These are phyloP conservation scores for Lachancea quebecensis DNA, from an alignment of 805 yeast genomes.

Conservation along the genomic window DNA sequence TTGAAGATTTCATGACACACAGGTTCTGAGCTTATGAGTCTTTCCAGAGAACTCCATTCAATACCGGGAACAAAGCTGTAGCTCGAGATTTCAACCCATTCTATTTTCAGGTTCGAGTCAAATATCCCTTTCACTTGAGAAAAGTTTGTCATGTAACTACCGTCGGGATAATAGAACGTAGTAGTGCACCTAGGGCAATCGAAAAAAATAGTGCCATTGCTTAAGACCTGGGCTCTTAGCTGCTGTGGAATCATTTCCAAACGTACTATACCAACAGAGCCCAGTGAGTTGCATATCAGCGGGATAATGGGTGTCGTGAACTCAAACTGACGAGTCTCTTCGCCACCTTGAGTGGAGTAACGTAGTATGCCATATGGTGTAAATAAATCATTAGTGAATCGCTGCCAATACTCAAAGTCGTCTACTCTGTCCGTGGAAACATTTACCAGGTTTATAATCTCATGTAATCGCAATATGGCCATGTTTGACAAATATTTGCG, in stretches of 20 bases:
- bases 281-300: constrained; percentile 45
- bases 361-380: constrained; percentile 44
- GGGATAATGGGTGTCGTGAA: constrained; percentile 62
- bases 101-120: constrained; percentile 57
- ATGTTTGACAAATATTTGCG: constrained; percentile 40
- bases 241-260: constrained; percentile 46
- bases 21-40: constrained; percentile 29
- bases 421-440: constrained; percentile 37
- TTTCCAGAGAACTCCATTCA: constrained; percentile 41
- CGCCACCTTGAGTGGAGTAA: constrained; percentile 39
- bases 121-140: constrained; percentile 59
- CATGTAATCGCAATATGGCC: constrained; percentile 45
- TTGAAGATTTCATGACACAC: constrained; percentile 15
- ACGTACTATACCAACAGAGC: constrained; percentile 43
- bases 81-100: constrained; percentile 60
- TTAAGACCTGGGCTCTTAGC: constrained; percentile 45
- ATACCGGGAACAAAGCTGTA: constrained; percentile 41
- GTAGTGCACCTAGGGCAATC: constrained; percentile 46
- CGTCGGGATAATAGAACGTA: constrained; percentile 56
- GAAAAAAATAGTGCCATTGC: constrained; percentile 46
- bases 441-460: constrained; percentile 42
- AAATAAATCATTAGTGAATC: constrained; percentile 44
- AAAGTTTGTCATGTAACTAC: constrained; percentile 55
- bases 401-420: constrained; percentile 45
- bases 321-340: constrained; percentile 52